phyloP scores from a whole-genome alignment of 495 filamentous ascomycete species.

The Hyaloscypha bicolor region DNA sequence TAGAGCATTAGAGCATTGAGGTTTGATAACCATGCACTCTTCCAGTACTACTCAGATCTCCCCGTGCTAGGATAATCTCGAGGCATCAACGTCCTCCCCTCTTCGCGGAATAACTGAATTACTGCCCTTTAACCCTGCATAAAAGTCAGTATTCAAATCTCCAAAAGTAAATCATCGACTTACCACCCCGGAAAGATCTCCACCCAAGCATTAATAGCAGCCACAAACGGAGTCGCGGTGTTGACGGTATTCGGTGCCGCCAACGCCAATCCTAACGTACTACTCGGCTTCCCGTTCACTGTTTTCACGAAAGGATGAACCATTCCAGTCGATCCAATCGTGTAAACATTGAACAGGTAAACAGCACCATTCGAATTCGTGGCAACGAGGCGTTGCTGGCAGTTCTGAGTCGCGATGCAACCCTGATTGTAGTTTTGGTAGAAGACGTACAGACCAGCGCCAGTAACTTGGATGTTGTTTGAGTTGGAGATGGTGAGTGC shows the following conservation, averaged over 20 bases:
- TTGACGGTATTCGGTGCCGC: neutral
- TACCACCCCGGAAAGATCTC: neutral
- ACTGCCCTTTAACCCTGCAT: neutral
- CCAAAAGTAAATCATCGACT: neutral
- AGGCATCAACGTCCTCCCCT: too few species aligned
- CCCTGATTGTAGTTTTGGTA: slow-evolving; percentile 55
- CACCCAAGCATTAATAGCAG: neutral
- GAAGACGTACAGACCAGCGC: slow-evolving; percentile 69
- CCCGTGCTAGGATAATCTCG: too few species aligned
- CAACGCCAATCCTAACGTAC: neutral
- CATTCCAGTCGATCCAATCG: neutral
- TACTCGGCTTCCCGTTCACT: neutral
- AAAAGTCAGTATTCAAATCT: neutral
- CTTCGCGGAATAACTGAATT: neutral
- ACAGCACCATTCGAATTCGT: neutral
- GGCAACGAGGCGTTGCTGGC: slow-evolving; percentile 28
- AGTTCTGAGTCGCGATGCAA: slow-evolving; percentile 38
- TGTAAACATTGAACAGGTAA: neutral
- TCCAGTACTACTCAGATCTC: too few species aligned
- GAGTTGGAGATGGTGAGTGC: slow-evolving; percentile 51
- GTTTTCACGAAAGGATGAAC: neutral
- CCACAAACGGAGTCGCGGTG: neutral
- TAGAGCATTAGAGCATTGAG: too few species aligned
- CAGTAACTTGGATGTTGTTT: slow-evolving; percentile 60
- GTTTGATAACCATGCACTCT: too few species aligned